phyloP scores from a whole-genome alignment of 495 filamentous ascomycete species.

The Mycothermus thermophilus region DNA sequence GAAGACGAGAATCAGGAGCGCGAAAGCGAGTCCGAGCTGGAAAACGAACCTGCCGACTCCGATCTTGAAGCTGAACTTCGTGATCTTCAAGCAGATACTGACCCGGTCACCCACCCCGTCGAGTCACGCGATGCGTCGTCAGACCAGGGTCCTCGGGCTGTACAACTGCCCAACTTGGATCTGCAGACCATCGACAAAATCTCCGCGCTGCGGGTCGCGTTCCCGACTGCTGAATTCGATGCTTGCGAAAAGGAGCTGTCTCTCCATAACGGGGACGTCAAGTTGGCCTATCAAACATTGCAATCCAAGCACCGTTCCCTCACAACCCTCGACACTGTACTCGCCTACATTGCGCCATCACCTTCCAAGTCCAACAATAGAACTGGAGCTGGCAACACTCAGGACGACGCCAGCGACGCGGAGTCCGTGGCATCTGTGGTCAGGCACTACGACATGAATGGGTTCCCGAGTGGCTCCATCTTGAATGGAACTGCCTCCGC shows the following conservation, averaged over 20 bases:
- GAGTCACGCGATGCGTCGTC: no score
- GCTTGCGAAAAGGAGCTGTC: constrained; percentile 18
- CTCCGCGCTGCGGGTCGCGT: constrained; percentile 21
- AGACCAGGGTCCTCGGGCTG: no score
- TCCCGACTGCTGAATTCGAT: constrained; percentile 16
- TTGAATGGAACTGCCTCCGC: constrained; percentile 25
- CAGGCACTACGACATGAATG: constrained; percentile 33
- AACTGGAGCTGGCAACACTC: constrained; percentile 1
- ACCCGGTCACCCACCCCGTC: not conserved
- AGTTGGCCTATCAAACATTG: constrained; percentile 9
- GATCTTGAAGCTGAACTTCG: constrained; percentile 13
- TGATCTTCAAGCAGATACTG: constrained; percentile 10
- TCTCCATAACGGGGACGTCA: constrained; percentile 5
- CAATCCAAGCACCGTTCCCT: constrained; percentile 1
- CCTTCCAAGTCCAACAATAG: not conserved
- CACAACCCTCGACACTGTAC: constrained; percentile 7
- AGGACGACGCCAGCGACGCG: constrained; percentile 15
- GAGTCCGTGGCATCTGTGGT: constrained; percentile 19
- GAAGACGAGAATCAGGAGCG: constrained; percentile 12
- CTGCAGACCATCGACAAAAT: constrained; percentile 17
- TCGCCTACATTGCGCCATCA: not conserved
- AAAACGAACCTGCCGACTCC: constrained; percentile 10
- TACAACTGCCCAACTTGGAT: no score
- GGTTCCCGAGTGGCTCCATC: constrained; percentile 38
- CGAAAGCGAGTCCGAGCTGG: constrained; percentile 5